Conservation (phyloP, 148 eudicot species). For the Suaeda aralocaspica region DNA sequence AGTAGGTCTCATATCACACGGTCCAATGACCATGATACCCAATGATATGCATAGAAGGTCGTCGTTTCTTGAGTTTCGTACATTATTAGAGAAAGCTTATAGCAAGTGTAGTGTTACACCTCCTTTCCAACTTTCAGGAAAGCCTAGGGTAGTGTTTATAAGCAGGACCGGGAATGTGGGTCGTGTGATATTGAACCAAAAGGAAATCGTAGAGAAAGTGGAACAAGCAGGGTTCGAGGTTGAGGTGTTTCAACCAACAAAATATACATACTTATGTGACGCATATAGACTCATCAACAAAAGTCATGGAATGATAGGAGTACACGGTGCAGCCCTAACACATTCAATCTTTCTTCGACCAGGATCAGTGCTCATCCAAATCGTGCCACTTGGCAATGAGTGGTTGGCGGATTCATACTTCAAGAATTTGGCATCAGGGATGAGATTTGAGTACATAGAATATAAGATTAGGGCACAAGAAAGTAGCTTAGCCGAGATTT, state of each 20-base stretch:
- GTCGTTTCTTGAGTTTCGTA: slow-evolving; percentile 36
- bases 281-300: slow-evolving; percentile 34
- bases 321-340: slow-evolving; percentile 56
- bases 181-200: slow-evolving; percentile 36
- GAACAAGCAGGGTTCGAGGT: slow-evolving; percentile 51
- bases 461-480: slow-evolving; percentile 44
- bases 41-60: slow-evolving; percentile 17
- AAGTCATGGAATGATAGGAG: slow-evolving; percentile 52
- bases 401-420: slow-evolving; percentile 43
- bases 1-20: slow-evolving; percentile 50
- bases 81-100: slow-evolving; percentile 35
- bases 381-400: slow-evolving; percentile 51
- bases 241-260: slow-evolving; percentile 38
- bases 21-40: slow-evolving; percentile 44
- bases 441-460: slow-evolving; percentile 47
- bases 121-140: slow-evolving; percentile 12
- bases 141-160: slow-evolving; percentile 38
- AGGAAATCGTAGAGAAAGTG: slow-evolving; percentile 18
- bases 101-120: slow-evolving; percentile 13
- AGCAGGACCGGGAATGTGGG: slow-evolving; percentile 34
- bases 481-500: slow-evolving; percentile 43
- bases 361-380: slow-evolving; percentile 38
- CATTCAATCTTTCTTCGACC: slow-evolving; percentile 49
- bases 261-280: slow-evolving; percentile 33
- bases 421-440: slow-evolving; percentile 37